Conservation (phyloP, 192 early-diverging fungal genomes). For the Paraglomus occultum region DNA sequence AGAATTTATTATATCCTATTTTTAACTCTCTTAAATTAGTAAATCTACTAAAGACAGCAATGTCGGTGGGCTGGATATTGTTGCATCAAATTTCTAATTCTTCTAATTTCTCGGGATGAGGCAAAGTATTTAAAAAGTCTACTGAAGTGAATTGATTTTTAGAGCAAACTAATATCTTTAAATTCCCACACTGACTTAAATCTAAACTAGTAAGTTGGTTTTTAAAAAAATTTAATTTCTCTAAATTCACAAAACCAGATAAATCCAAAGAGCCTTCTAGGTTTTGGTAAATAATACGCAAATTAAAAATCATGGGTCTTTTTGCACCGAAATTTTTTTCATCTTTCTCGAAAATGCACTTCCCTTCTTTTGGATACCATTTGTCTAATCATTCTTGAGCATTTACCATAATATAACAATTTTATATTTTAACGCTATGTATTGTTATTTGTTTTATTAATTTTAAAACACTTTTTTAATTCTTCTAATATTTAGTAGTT, state of each 20-base stretch:
- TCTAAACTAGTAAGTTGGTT: background rate
- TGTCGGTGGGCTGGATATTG: constrained; percentile 20
- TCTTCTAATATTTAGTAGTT: constrained; percentile 3
- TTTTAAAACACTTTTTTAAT: constrained; percentile 11
- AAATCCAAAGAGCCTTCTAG: background rate
- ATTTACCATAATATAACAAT: too few relatives aligned
- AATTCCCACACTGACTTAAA: background rate
- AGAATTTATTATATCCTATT: constrained; percentile 18
- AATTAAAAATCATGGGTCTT: too few relatives aligned
- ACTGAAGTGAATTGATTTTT: background rate
- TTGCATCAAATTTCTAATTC: constrained; percentile 5
- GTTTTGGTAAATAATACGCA: too few relatives aligned
- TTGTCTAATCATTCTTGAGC: too few relatives aligned
- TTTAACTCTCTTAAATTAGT: background rate
- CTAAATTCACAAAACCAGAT: background rate
- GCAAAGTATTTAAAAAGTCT: constrained; percentile 10
- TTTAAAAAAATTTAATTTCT: background rate
- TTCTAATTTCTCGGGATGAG: constrained; percentile 10
- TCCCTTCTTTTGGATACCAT: too few relatives aligned
- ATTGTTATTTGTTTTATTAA: too few relatives aligned
- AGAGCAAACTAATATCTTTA: background rate
- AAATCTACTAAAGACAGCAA: constrained; percentile 17
- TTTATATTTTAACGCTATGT: too few relatives aligned
- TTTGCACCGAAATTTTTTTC: too few relatives aligned
- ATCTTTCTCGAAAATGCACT: too few relatives aligned